Evolutionary conservation across 371 early-diverging fungal genomes (phyloP).

Genomic region (Capillidium rhysosporum): DNA sequence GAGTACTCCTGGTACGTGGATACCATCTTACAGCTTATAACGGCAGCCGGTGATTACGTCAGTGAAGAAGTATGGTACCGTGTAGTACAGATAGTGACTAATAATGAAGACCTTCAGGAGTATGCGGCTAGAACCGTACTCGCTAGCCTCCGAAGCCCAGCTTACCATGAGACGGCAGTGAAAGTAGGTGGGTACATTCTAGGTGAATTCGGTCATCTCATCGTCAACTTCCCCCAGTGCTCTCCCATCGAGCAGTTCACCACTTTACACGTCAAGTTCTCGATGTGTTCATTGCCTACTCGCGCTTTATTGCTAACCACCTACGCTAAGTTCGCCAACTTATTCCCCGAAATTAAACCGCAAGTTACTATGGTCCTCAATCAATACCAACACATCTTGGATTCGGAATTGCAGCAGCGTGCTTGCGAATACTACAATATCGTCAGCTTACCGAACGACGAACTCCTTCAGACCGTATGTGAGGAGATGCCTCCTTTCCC

Average conservation of each 20-base stretch:
- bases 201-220: constrained; percentile 91
- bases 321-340: constrained; percentile 79
- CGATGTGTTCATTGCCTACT: constrained; percentile 52
- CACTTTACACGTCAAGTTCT: constrained; percentile 76
- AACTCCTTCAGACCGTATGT: constrained; percentile 75
- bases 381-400: constrained; percentile 66
- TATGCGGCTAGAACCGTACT: constrained; percentile 79
- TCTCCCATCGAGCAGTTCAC: constrained; percentile 83
- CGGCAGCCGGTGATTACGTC: constrained; percentile 87
- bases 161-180: constrained; percentile 81
- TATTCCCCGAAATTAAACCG: constrained; percentile 91
- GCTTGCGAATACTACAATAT: constrained; percentile 89
- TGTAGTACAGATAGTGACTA: constrained; percentile 84
- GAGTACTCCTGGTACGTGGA: constrained; percentile 97
- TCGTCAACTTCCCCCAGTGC: constrained; percentile 64
- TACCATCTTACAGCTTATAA: constrained; percentile 82
- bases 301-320: constrained; percentile 75
- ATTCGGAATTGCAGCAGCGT: constrained; percentile 88
- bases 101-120: constrained; percentile 80
- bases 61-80: constrained; percentile 94
- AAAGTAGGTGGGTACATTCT: constrained; percentile 90
- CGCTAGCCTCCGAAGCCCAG: constrained; percentile 52
- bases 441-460: constrained; percentile 57
- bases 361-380: constrained; percentile 67
- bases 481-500: constrained; percentile 96